Evolutionary conservation across 345 rosid species (phyloP), one percentile per base, ranked within the genome.

Genomic region (Arabidopsis thaliana): DNA sequence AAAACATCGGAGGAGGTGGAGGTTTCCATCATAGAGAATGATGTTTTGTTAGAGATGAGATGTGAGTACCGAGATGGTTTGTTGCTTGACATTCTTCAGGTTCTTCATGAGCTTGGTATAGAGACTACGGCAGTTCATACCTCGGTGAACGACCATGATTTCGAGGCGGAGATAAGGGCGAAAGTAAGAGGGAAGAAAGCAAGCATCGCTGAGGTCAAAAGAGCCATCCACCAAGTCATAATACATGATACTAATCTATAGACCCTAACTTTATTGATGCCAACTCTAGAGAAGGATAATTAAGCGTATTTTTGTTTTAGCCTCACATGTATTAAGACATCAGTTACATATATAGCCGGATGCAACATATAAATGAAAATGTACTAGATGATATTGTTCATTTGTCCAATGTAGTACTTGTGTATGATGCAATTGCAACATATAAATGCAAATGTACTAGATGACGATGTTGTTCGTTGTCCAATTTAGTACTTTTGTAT

Each of bases 21-120:
- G 77, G 99, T 96, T 74, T 96, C 99, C 8, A 96, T 96, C 44
- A 96, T 96, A 62, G 99, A 91, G 84, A 81, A 87, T 22, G 91
- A 93, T 41, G 97, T 86, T 11, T 72, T 96, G 81, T 37, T 96
- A 66, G 99, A 96, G 85, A 67, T 96, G 80, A 85, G 87, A 63
- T 96, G 98, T 38, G 84, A 69, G 24, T 81, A 87, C 20, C 83
- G 83, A 57, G 99, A 89, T 68, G 98, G 98, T 48, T 52, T 93
- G 75, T 75, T 96, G 81, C 87, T 96, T 2, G 88, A 93, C 46
- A 82, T 93, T 22, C 94, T 93, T 93, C 90, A 84, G 75, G 80
- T 82, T 80, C 80, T 93, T 4, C 81, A 93, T 45, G 96, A 89
- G 12, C 83, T 86, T 22, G 48, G 90, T 80, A 85, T 96, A 32